Evolutionary conservation across 495 filamentous ascomycete species (phyloP), one percentile per base, ranked within the genome.

Genomic region (Penicillium lagena): DNA sequence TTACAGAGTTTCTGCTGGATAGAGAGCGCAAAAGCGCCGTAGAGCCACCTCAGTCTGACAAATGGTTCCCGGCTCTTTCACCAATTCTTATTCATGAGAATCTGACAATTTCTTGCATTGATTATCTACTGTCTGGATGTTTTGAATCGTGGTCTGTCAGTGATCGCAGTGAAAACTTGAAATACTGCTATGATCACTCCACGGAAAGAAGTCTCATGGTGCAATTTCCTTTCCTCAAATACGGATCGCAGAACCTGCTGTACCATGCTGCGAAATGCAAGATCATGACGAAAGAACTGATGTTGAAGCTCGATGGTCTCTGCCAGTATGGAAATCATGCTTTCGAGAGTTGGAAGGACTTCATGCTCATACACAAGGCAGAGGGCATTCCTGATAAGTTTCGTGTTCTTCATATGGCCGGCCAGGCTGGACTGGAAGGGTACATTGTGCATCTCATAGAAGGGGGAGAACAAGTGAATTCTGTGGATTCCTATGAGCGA

Each of bases 1-100:
- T 78, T 17, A 76, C 73, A 1, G 76, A 78, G 44, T 78, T 68
- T 53, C 60, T 78, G 12, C 46, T 49, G 12, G 46, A 48, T 13
- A 13, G 22, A 15, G 49, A 42, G 13, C 45, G 48, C 27, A 42
- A 33, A 17, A 29, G 2, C 2, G 29, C 9, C 4, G 9, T 17
- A 12, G 39, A 42, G 4, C 15, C 15, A 17, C 15, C 15, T 17
- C 15, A 17, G 1, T 17, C 15, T 47, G 30, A 39, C 15, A 29
- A 31, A 37, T 37, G 36, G 15, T 49, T 40, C 22, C 43, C 45
- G 9, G 33, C 49, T 29, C 11, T 56, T 9, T n/a, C 45, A 10
- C 14, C 38, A 1, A 42, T 41, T 29, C 39, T 40, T 15, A 53
- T 52, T 10, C 51, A 58, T 29, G 30, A 51, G 8, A 38, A 45